These are phyloP conservation scores for Pseudogymnoascus sp. DNA, from an alignment of 2,329 filamentous ascomycete genomes.

Conservation along the genomic window DNA sequence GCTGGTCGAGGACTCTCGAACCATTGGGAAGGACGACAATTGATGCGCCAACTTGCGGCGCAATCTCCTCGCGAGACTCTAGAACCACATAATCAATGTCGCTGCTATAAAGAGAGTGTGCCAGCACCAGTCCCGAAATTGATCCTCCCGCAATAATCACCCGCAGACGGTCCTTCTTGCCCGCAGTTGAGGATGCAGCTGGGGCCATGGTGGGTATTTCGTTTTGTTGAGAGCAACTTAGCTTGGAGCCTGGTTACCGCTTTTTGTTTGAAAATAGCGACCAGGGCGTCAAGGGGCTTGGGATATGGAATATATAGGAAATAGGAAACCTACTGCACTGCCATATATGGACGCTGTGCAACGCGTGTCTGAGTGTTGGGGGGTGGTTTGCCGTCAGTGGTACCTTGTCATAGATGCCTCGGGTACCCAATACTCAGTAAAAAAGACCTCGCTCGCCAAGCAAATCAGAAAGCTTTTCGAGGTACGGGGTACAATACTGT, in stretches of 20 bases:
- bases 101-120: conserved; percentile 37
- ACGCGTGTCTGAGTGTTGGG: no score
- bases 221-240: background rate
- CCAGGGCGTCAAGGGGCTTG: no score
- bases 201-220: background rate
- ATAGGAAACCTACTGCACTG: background rate
- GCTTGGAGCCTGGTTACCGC: background rate
- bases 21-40: conserved; percentile 39
- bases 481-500: no score
- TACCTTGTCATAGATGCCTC: background rate
- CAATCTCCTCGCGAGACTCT: conserved; percentile 35
- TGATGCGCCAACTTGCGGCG: conserved; percentile 39
- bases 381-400: background rate
- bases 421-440: background rate
- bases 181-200: background rate
- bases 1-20: conserved; percentile 40
- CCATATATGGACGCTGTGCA: background rate
- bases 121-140: conserved; percentile 39
- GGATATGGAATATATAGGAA: no score
- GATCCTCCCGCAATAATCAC: conserved; percentile 42
- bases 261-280: background rate
- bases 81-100: conserved; percentile 42
- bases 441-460: background rate
- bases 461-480: background rate
- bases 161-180: conserved; percentile 11